These are phyloP conservation scores for Phytophthora litchii DNA, from an alignment of 352 stramenopile genomes.

Conservation along the genomic window DNA sequence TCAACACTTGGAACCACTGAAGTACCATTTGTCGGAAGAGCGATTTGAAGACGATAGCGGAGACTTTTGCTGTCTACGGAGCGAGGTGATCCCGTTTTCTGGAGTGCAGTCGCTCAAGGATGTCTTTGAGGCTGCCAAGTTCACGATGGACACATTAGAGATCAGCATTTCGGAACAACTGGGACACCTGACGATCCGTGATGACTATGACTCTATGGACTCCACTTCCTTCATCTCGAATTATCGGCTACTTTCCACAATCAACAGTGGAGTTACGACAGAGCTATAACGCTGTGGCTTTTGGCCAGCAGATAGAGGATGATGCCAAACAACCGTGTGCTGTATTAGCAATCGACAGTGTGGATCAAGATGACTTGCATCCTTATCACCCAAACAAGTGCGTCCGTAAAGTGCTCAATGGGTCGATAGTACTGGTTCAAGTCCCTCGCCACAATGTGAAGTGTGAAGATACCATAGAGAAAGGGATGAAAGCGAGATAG, in stretches of 20 bases:
- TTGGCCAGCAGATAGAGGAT: constrained; percentile 12
- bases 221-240: constrained; percentile 2
- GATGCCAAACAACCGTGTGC: constrained; percentile 6
- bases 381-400: constrained; percentile 27
- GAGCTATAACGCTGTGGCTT: constrained; percentile 29
- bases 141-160: constrained; percentile 36
- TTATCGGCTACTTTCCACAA: constrained; percentile 1
- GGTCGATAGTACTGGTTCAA: constrained; percentile 13
- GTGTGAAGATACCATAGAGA: not conserved
- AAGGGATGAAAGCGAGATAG: not conserved
- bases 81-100: no score
- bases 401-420: constrained; percentile 22
- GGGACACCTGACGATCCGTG: constrained; percentile 30
- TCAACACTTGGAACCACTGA: no score
- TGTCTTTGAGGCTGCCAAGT: constrained; percentile 39
- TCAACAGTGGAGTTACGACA: constrained; percentile 7
- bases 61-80: no score
- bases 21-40: no score
- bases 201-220: constrained; percentile 24
- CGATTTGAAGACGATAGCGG: no score
- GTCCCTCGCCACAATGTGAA: constrained; percentile 2
- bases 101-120: constrained; percentile 15
- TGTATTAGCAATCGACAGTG: constrained; percentile 15
- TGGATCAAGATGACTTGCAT: constrained; percentile 39
- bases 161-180: constrained; percentile 42